Base-by-base conservation (phyloP, 768 basidiomycete species). In the Neoboletus brunneissimus region DNA sequence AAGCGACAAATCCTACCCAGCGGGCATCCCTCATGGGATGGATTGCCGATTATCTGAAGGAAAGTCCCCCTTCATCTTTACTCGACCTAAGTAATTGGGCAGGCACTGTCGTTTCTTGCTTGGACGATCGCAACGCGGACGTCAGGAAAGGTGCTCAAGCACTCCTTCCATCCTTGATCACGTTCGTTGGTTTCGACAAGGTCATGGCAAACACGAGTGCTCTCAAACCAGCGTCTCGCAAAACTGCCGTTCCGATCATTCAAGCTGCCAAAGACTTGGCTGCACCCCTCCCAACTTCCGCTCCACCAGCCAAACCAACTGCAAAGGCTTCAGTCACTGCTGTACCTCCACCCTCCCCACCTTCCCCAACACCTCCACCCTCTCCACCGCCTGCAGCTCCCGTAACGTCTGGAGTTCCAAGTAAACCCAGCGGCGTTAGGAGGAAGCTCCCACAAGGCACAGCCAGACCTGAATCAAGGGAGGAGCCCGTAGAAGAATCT, bases 91-190 rank as follows among this genome's bases (percentile, higher is more conserved):
- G 80, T 41, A 74, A 79, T 35, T 87, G 94, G 81, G 82, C 81
- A 9, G 67, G 79, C 9, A 77, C 84, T 1, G 72, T 91, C 27
- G 81, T 99, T 18, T 70, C 80, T 3, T 94, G 84, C 58, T 80
- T 99, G 34, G 97, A 99, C 67, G 97, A 99, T 70, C 85, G 94
- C 31, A 96, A 76, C 65, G 81, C 81, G 12, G 97, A 99, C 68
- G 91, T 98, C 22, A 85, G 97, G 54, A 98, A 98, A 73, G 87
- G 85, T 15, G 93, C 94, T 6, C 89, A 91, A 61, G 85, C 86
- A 2, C 69, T 98, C 29, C 73, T 99, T 15, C 92, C 94, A 0
- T 73, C 77, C 43, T 71, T 99, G 54, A 86, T 98, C 48, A 73
- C 79, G 4, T 84, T 72, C 46, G 85, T 85, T 32, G 94, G 97